Evolutionary conservation across 2,329 filamentous ascomycete species (phyloP), one percentile per base, ranked within the genome.

Genomic region (Bipolaris sorokiniana): DNA sequence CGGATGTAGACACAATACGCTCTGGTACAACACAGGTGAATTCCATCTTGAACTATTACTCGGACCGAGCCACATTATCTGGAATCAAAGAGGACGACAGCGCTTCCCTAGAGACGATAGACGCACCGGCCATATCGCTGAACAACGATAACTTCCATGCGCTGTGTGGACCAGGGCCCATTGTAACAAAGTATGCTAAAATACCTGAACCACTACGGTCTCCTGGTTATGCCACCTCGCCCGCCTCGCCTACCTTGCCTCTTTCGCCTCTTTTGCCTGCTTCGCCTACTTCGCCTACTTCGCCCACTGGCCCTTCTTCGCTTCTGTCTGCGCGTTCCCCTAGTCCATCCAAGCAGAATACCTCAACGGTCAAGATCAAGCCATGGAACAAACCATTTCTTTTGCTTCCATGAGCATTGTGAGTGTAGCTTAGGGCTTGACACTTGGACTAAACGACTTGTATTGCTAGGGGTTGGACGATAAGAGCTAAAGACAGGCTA

Each of bases 341-440:
- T 6, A 65, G 60, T 53, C 49, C 67, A 10, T 64, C 63, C 1
- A 64, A 59, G 49, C 47, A 54, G 13, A 60, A 44, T 6, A 44
- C 58, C 5, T 58, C 57, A 47, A 47, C 54, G n/a, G 42, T 51
- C 15, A 68, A 65, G 52, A 46, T 61, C 40, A 71, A 68, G 48
- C 64, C 64, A 1, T 75, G 73, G 72, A 71, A 61, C 44, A 74
- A 72, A 42, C 70, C 73, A 1, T 69, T 72, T 49, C 58, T 73
- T 40, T 51, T 69, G 26, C 55, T 74, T 49, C 72, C 73, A 15
- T 76, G 62, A 71, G 34, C 16, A 45, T 13, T 34, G 11, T 36
- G 18, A 26, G 40, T 15, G 28, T 15, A 16, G 31, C 18, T 23
- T 26, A 42, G n/a, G 22, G n/a, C 48, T 36, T 26, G 10, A 18